phyloP scores from a whole-genome alignment of 257 asterid species.

The Nicotiana attenuata region DNA sequence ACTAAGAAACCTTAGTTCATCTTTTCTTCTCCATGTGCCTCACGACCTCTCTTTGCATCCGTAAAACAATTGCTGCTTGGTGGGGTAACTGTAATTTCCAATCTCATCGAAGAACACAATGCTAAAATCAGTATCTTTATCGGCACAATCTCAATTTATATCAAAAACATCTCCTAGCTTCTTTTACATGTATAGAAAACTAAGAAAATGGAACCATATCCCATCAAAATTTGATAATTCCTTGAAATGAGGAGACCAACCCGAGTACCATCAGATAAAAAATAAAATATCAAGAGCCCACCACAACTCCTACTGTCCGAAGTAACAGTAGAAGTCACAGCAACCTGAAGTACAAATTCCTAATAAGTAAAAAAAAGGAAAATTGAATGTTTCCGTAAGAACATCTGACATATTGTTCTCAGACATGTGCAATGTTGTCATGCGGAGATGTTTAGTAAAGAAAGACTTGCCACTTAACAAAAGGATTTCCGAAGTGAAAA shows the following conservation, averaged over 20 bases:
- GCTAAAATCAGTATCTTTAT: background rate
- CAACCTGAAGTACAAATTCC: background rate
- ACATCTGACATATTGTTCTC: background rate
- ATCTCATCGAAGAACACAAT: background rate
- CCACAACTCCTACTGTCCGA: background rate
- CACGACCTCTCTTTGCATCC: background rate
- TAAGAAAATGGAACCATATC: background rate
- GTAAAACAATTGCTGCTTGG: background rate
- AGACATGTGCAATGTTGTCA: background rate
- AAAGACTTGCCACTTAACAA: slow-evolving; percentile 62
- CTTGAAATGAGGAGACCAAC: background rate
- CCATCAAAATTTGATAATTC: background rate
- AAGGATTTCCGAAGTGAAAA: slow-evolving; percentile 83
- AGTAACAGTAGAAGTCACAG: slow-evolving; percentile 2
- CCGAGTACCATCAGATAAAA: background rate
- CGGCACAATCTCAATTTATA: background rate
- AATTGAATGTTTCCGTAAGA: background rate
- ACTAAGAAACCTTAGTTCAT: background rate
- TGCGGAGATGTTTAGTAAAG: slow-evolving; percentile 7
- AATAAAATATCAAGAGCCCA: background rate
- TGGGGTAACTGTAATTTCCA: background rate
- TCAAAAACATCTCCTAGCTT: background rate
- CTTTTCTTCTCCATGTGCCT: background rate
- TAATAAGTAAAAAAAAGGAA: background rate
- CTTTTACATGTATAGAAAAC: background rate